Base-by-base conservation (phyloP, 148 eudicot genomes). In the Linanthus parryae region DNA sequence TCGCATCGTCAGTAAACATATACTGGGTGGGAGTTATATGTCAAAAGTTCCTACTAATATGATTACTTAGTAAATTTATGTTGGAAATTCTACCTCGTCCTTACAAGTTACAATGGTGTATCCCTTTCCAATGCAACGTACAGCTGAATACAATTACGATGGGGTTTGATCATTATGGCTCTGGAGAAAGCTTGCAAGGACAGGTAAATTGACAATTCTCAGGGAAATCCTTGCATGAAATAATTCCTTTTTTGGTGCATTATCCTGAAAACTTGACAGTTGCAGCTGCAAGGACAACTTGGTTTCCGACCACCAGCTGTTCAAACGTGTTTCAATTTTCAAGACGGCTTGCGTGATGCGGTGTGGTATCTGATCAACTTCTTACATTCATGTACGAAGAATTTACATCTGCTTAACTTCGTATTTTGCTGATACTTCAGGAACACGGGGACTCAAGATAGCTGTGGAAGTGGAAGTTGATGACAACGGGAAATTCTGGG, bases 111-210 rank as follows among this genome's bases (percentile, higher is more conserved):
- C 10, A 48, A 19, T 31, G 28, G 26, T 49, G 18, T 25, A 15
- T 24, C 0, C 20, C 29, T 7, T 20, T 39, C 43, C 7, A 2
- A 2, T 26, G 24, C 20, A 38, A 53, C 59, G 55, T 41, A 37
- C 44, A 59, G 12, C 39, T 45, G 15, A 44, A 50, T 38, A 13
- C 54, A 43, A 31, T 45, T 12, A 42, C 59, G 24, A 27, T 43
- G 33, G 38, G 33, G 9, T 11, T 46, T 38, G 64, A 39, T 17
- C 54, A 54, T 21, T 37, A 63, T 37, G 18, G 59, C 41, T 18
- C 65, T 47, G 54, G 40, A 38, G 54, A 58, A 31, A 59, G 48
- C 50, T 34, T 59, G 31, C 65, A 59, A 16, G 60, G 48, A 59
- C 54, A 37, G 65, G 65, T 66, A 59, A 0, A 12, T 6, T 11